Evolutionary conservation across 495 filamentous ascomycete genomes (phyloP).

Genomic region (Trichoderma gamsii): DNA sequence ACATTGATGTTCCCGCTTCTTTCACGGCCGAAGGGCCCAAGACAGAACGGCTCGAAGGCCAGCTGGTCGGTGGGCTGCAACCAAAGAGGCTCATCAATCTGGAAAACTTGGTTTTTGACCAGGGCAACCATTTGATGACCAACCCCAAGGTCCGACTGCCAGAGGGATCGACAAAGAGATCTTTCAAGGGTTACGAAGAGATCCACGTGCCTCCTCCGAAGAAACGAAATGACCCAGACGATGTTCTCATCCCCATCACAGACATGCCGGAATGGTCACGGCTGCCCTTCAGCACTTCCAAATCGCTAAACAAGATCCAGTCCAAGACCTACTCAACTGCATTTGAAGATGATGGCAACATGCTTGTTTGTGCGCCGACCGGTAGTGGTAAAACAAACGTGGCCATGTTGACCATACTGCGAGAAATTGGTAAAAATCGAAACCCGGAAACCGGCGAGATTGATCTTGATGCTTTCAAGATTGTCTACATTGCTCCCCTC

Average conservation of each 20-base stretch:
- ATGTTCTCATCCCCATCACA: constrained; percentile 72
- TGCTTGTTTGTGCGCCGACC: constrained; percentile 95
- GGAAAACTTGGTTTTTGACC: constrained; percentile 93
- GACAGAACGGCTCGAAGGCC: constrained; percentile 49
- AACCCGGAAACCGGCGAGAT: constrained; percentile 83
- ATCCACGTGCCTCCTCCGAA: constrained; percentile 94
- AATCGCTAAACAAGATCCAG: constrained; percentile 88
- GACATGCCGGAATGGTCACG: constrained; percentile 91
- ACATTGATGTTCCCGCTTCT: constrained; percentile 72
- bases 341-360: constrained; percentile 92
- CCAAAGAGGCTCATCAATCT: constrained; percentile 84
- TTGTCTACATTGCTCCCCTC: constrained; percentile 88
- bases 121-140: constrained; percentile 97
- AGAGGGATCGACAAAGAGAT: constrained; percentile 87
- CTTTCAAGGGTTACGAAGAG: constrained; percentile 97
- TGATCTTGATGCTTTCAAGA: constrained; percentile 93
- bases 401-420: constrained; percentile 91
- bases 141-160: constrained; percentile 94
- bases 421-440: constrained; percentile 93
- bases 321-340: constrained; percentile 85
- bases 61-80: constrained; percentile 77
- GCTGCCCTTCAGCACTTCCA: constrained; percentile 67
- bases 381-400: constrained; percentile 99
- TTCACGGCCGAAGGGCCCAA: constrained; percentile 40
- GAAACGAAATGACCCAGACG: constrained; percentile 69